These are phyloP conservation scores for Hanseniaspora vineae DNA, from an alignment of 805 yeast species.

Conservation along the genomic window DNA sequence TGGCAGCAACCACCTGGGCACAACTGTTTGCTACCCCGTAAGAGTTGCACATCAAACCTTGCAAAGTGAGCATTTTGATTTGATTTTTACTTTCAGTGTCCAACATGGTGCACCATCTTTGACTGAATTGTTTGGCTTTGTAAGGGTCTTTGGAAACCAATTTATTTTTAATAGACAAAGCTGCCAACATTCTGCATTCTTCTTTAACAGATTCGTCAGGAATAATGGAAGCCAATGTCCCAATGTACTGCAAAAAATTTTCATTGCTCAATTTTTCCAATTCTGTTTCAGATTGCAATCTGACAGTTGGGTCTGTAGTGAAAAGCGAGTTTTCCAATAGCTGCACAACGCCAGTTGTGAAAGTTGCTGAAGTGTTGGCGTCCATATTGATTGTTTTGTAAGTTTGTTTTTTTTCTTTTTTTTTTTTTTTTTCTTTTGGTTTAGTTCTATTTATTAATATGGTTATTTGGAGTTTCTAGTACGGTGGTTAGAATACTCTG, in stretches of 20 bases:
- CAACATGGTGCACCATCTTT: conserved; percentile 57
- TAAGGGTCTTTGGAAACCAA: conserved; percentile 67
- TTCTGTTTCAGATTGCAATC: conserved; percentile 70
- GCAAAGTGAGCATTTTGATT: conserved; percentile 54
- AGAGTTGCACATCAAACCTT: conserved; percentile 52
- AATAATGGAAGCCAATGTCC: conserved; percentile 55
- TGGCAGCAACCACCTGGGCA: conserved; percentile 91
- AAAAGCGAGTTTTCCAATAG: conserved; percentile 71
- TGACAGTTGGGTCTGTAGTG: conserved; percentile 48
- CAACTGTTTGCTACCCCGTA: conserved; percentile 73
- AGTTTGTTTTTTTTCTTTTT: background rate
- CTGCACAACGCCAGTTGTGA: conserved; percentile 31
- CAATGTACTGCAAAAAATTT: conserved; percentile 64
- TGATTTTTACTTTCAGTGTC: conserved; percentile 41
- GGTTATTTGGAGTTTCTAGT: too few relatives aligned
- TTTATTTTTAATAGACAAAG: conserved; percentile 76
- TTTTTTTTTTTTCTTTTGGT: background rate
- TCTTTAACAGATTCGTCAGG: conserved; percentile 49
- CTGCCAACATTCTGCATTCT: conserved; percentile 88
- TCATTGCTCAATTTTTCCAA: conserved; percentile 57
- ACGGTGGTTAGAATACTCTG: too few relatives aligned
- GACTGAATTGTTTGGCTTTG: conserved; percentile 45
- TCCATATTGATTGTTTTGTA: background rate
- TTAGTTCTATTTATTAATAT: too few relatives aligned
- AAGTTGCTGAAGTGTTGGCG: background rate